These are phyloP conservation scores for Daldinia caldariorum DNA, from an alignment of 495 filamentous ascomycete species.

Conservation along the genomic window DNA sequence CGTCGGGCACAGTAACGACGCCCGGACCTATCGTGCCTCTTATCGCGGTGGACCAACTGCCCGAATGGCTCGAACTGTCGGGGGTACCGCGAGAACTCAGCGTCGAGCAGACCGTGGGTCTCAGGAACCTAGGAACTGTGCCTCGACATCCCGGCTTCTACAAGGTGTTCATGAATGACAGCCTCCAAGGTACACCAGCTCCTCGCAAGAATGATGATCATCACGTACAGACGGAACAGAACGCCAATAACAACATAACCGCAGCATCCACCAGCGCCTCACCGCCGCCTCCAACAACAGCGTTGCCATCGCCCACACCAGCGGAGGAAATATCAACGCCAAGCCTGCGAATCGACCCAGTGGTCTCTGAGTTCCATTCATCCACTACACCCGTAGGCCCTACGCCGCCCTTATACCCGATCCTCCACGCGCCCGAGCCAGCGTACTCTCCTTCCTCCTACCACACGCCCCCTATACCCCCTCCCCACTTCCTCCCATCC, in stretches of 20 bases:
- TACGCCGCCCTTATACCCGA: not conserved
- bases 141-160: constrained; percentile 46
- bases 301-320: not conserved
- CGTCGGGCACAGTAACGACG: constrained; percentile 23
- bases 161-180: constrained; percentile 40
- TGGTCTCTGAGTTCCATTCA: not conserved
- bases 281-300: constrained; percentile 12
- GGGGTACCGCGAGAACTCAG: constrained; percentile 53
- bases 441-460: no score
- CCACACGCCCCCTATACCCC: not conserved
- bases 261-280: not conserved
- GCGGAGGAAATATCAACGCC: not conserved
- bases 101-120: constrained; percentile 50
- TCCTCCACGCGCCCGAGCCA: not conserved
- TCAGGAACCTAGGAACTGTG: constrained; percentile 53
- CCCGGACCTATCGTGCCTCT: constrained; percentile 55
- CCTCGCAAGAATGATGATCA: not conserved
- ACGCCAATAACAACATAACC: no score
- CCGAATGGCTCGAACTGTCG: constrained; percentile 51
- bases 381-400: no score
- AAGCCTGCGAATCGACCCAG: constrained; percentile 1
- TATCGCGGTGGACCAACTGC: constrained; percentile 58
- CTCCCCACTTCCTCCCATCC: not conserved
- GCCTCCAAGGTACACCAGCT: not conserved
- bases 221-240: not conserved